A percentile compares a stretch with the other conserved stretches of the same genome.
Evolutionary conservation across 2,329 filamentous ascomycete species (phyloP).

Genomic region (Coleophoma crateriformis): DNA sequence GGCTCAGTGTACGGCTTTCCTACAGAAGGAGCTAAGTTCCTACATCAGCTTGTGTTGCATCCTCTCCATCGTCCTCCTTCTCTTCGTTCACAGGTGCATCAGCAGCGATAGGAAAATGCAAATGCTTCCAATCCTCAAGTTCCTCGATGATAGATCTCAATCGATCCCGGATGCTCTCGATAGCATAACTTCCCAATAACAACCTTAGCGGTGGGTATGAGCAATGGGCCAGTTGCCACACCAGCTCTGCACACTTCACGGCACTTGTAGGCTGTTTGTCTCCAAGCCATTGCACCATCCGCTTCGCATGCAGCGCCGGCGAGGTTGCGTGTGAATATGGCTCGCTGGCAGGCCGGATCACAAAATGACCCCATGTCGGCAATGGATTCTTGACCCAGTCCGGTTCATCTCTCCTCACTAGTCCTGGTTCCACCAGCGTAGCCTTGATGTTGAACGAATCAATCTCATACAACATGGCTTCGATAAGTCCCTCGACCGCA

Average conservation of each 20-base stretch:
- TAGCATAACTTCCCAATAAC: conserved; percentile 87
- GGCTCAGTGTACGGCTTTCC: background rate
- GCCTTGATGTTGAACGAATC: conserved; percentile 89
- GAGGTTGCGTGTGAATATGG: conserved; percentile 73
- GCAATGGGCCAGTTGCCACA: conserved; percentile 94
- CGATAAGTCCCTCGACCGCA: conserved; percentile 90
- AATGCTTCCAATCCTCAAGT: conserved; percentile 86
- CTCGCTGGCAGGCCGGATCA: conserved; percentile 79
- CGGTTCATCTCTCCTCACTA: conserved; percentile 81
- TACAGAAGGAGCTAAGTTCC: background rate
- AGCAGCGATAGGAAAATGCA: conserved; percentile 57
- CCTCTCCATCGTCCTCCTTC: conserved; percentile 24
- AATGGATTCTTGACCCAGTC: conserved; percentile 47
- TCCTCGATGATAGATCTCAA: conserved; percentile 90
- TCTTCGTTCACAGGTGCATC: conserved; percentile 32
- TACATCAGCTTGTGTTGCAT: conserved; percentile 1
- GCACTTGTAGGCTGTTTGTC: conserved; percentile 90
- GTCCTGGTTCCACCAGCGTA: conserved; percentile 85
- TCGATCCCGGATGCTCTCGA: conserved; percentile 90
- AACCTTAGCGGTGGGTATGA: conserved; percentile 85
- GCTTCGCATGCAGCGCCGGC: conserved; percentile 80
- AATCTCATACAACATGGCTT: conserved; percentile 94
- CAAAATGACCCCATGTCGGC: conserved; percentile 85
- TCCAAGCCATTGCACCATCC: conserved; percentile 92
- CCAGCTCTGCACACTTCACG: conserved; percentile 85